A percentile compares a stretch with the other conserved stretches of the same genome.
Conservation (phyloP, 2,329 filamentous ascomycete species). For the Ceratocystis albifundus region DNA sequence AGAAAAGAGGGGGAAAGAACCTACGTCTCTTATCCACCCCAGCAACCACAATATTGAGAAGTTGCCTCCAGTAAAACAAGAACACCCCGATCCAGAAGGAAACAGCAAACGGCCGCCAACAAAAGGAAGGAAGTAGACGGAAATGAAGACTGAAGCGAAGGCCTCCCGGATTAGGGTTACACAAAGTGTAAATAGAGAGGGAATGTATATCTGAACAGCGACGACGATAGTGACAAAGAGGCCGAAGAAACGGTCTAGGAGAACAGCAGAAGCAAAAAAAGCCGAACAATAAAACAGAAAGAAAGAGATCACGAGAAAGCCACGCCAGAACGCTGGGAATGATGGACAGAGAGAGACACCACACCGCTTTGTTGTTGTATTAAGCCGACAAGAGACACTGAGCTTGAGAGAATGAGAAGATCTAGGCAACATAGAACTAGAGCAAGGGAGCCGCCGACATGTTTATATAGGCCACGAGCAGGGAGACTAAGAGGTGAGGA, state of each 20-base stretch:
- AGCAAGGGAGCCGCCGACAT: background rate
- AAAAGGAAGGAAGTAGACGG: background rate
- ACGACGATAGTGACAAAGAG: background rate
- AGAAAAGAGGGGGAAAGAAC: slow-evolving; percentile 5
- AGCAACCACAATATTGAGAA: slow-evolving; percentile 5
- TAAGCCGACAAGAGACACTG: background rate
- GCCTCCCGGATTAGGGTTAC: background rate
- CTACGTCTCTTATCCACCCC: background rate
- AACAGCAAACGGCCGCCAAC: background rate
- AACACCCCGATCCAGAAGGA: background rate
- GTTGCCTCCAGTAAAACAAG: background rate
- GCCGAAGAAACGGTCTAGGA: background rate
- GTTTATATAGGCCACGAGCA: slow-evolving; percentile 2
- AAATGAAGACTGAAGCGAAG: background rate
- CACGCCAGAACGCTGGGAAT: background rate
- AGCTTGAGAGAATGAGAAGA: background rate
- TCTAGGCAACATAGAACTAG: background rate
- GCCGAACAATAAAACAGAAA: background rate
- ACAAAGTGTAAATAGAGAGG: background rate
- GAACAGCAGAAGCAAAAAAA: background rate
- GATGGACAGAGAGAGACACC: slow-evolving; percentile 1
- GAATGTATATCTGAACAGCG: background rate
- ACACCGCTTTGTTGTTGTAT: background rate
- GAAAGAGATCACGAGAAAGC: background rate
- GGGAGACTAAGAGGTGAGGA: background rate